Conservation (phyloP, 2,329 filamentous ascomycete species). For the Stagonosporopsis rhizophila region DNA sequence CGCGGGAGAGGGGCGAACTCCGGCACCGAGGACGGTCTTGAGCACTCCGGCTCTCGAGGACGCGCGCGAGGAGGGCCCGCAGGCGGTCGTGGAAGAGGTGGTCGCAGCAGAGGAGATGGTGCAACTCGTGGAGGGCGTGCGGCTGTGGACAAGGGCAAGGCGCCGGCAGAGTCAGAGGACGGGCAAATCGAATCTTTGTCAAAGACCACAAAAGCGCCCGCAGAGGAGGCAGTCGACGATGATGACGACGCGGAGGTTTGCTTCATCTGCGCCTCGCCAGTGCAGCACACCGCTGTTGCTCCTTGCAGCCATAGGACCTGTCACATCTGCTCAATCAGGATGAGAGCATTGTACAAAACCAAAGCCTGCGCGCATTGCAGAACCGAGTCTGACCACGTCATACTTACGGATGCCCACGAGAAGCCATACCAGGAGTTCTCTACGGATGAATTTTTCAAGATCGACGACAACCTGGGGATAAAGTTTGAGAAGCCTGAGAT, state of each 20-base stretch:
- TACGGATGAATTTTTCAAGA: conserved; percentile 73
- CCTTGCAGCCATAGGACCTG: conserved; percentile 97
- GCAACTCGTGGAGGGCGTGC: conserved; percentile 31
- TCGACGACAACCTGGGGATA: conserved; percentile 87
- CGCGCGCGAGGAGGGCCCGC: conserved; percentile 47
- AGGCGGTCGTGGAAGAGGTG: conserved; percentile 42
- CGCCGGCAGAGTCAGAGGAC: conserved; percentile 21
- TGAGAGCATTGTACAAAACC: conserved; percentile 94
- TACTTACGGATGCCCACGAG: conserved; percentile 85
- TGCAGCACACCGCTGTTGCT: conserved; percentile 85
- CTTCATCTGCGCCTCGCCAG: conserved; percentile 94
- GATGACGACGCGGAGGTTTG: conserved; percentile 71
- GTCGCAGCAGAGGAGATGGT: conserved; percentile 44
- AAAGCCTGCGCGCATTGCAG: conserved; percentile 97
- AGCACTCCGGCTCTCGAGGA: conserved; percentile 33
- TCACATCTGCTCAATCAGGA: conserved; percentile 90
- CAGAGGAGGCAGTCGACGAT: conserved; percentile 32
- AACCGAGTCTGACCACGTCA: conserved; percentile 78
- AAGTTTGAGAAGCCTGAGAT: conserved; percentile 89
- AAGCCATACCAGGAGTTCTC: conserved; percentile 89
- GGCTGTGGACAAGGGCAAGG: conserved; percentile 40
- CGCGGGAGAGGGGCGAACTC: conserved; percentile 36
- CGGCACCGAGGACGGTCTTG: conserved; percentile 29
- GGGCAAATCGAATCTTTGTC: conserved; percentile 14
- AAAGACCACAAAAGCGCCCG: conserved; percentile 12